These are phyloP conservation scores for Tulasnella sp. DNA, from an alignment of 768 basidiomycete genomes.

Conservation along the genomic window DNA sequence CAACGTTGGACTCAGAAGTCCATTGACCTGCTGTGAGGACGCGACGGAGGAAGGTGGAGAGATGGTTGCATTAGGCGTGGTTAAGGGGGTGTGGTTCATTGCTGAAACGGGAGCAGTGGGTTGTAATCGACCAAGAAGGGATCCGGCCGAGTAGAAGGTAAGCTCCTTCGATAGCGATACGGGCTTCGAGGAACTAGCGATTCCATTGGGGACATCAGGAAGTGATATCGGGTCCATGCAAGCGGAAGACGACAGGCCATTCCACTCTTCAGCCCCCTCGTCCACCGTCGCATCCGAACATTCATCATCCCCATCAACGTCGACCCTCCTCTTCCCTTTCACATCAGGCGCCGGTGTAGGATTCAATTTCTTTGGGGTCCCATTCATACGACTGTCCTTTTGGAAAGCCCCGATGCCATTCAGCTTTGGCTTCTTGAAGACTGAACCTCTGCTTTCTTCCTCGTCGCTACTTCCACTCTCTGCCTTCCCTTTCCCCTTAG, in stretches of 20 bases:
- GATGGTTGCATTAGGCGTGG: not conserved
- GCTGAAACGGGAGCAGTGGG: not conserved
- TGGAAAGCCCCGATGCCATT: not conserved
- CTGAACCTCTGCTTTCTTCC: not conserved
- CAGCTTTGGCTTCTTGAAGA: slow-evolving; percentile 1
- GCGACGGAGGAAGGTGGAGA: not conserved
- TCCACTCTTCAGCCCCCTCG: not conserved
- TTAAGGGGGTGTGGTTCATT: not conserved
- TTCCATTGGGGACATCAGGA: not conserved
- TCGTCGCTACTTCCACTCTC: not conserved
- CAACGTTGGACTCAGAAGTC: not conserved
- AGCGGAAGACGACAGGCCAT: not conserved
- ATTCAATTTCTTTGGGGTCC: not conserved
- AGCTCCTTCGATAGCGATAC: not conserved
- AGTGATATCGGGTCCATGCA: not conserved
- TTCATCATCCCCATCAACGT: not conserved
- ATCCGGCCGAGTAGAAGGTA: not conserved
- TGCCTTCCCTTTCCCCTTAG: not conserved
- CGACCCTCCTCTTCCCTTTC: not conserved
- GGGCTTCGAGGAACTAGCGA: too few species aligned
- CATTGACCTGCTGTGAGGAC: not conserved
- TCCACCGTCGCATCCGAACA: not conserved
- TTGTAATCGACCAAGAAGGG: not conserved
- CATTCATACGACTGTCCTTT: not conserved
- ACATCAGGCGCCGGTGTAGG: not conserved